phyloP scores from a whole-genome alignment of 805 yeast genomes.

The Clavispora phyllophila region DNA sequence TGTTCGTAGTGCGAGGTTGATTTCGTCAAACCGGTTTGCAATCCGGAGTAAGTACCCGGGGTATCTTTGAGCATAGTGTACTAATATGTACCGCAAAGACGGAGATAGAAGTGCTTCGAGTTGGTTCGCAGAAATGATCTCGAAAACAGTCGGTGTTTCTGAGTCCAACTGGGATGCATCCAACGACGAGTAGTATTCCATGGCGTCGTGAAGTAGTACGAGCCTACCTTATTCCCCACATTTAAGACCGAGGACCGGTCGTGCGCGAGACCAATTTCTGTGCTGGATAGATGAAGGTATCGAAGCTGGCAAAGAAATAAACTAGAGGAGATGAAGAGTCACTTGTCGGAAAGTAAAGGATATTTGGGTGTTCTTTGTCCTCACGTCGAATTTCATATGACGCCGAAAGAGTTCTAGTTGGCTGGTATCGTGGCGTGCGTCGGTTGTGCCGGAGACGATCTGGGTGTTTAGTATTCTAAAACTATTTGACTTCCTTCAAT shows the following conservation, averaged over 20 bases:
- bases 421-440: too few species aligned
- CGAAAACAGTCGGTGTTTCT: conserved; percentile 82
- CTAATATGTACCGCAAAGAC: conserved; percentile 71
- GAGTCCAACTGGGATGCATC: conserved; percentile 73
- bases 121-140: conserved; percentile 77
- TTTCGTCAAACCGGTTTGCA: conserved; percentile 72
- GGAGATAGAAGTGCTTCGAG: conserved; percentile 75
- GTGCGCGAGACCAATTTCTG: neutral
- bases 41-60: conserved; percentile 64
- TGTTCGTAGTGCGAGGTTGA: conserved; percentile 57
- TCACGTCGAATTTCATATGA: too few species aligned
- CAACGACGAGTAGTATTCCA: conserved; percentile 78
- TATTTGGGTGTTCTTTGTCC: too few species aligned
- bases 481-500: too few species aligned
- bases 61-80: conserved; percentile 72
- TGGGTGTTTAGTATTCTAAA: too few species aligned
- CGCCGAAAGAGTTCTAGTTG: too few species aligned
- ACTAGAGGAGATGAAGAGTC: too few species aligned
- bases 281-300: too few species aligned
- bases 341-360: too few species aligned
- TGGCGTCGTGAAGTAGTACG: conserved; percentile 16
- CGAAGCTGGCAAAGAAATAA: too few species aligned
- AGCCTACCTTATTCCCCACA: neutral
- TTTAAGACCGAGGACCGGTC: neutral
- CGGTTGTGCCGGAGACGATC: too few species aligned